Evolutionary conservation across 331 rosid species (phyloP).

Genomic region (Quercus phellos): DNA sequence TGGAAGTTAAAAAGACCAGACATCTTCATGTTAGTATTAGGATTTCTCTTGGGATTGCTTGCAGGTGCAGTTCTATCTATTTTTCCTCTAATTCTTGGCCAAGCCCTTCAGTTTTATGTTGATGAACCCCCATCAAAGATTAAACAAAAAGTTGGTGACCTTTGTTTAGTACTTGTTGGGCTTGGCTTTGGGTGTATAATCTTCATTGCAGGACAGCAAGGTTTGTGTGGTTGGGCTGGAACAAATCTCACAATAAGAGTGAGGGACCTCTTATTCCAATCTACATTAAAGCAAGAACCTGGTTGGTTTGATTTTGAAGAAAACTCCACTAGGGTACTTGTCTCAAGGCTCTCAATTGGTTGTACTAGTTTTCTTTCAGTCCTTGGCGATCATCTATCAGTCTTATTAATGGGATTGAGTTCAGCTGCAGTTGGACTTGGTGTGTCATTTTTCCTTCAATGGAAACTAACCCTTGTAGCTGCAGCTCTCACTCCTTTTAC

Average conservation of each 20-base stretch:
- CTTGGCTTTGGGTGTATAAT: conserved; percentile 72
- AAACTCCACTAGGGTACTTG: conserved; percentile 66
- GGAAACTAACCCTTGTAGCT: conserved; percentile 65
- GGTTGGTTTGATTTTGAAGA: conserved; percentile 90
- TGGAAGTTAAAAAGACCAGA: conserved; percentile 76
- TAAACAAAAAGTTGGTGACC: conserved; percentile 37
- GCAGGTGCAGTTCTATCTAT: conserved; percentile 73
- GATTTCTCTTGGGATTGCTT: conserved; percentile 62
- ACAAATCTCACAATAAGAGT: conserved; percentile 72
- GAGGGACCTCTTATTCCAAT: conserved; percentile 62
- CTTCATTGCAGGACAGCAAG: conserved; percentile 88
- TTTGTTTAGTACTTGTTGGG: conserved; percentile 64
- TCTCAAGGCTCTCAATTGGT: conserved; percentile 67
- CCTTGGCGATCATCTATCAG: conserved; percentile 71
- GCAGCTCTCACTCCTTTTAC: conserved; percentile 74
- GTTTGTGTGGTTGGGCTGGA: conserved; percentile 90
- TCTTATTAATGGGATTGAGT: conserved; percentile 79
- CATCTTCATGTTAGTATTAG: conserved; percentile 40
- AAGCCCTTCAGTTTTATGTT: conserved; percentile 58
- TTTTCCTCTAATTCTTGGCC: conserved; percentile 64
- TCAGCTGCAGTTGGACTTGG: conserved; percentile 76
- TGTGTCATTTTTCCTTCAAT: conserved; percentile 40
- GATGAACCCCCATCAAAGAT: conserved; percentile 24
- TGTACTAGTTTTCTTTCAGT: conserved; percentile 64
- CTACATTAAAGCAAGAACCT: conserved; percentile 81